These are phyloP conservation scores for Acephala macrosclerotiorum DNA, from an alignment of 2,329 filamentous ascomycete genomes.

Conservation along the genomic window DNA sequence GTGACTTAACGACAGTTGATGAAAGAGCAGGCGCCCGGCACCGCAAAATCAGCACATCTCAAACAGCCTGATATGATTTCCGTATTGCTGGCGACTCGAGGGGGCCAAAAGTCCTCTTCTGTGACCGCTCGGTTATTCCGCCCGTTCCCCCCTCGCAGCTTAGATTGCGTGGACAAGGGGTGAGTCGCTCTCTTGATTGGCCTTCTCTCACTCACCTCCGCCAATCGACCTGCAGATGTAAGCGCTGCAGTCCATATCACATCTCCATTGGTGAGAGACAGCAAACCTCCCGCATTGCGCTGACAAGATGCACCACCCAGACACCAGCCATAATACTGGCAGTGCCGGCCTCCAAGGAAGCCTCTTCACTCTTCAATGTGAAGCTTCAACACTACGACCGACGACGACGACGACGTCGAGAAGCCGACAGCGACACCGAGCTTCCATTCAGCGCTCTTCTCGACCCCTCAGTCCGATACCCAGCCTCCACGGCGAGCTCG, in stretches of 20 bases:
- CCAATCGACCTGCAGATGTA: slow-evolving; percentile 27
- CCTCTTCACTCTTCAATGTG: slow-evolving; percentile 20
- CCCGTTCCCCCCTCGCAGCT: slow-evolving; percentile 5
- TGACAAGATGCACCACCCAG: slow-evolving; percentile 15
- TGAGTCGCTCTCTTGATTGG: neutral
- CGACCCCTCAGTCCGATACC: neutral
- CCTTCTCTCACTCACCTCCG: slow-evolving; percentile 10
- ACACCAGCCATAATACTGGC: slow-evolving; percentile 27
- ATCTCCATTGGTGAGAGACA: slow-evolving; percentile 24
- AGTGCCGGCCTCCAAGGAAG: slow-evolving; percentile 25
- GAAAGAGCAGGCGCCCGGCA: slow-evolving; percentile 22
- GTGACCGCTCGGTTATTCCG: neutral
- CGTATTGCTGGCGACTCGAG: neutral
- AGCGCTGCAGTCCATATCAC: slow-evolving; percentile 28
- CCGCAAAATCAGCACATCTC: slow-evolving; percentile 7
- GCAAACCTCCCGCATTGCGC: slow-evolving; percentile 17
- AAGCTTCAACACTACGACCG: slow-evolving; percentile 20
- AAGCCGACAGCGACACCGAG: slow-evolving; percentile 10
- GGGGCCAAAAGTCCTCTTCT: neutral
- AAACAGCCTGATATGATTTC: slow-evolving; percentile 7
- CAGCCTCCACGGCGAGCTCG: neutral
- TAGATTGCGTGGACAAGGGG: neutral
- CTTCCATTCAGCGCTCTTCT: neutral
- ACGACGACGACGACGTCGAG: slow-evolving; percentile 12
- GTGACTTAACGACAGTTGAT: slow-evolving; percentile 13